These are phyloP conservation scores for Paecilomyces sp. DNA, from an alignment of 2,329 filamentous ascomycete species.

Conservation along the genomic window DNA sequence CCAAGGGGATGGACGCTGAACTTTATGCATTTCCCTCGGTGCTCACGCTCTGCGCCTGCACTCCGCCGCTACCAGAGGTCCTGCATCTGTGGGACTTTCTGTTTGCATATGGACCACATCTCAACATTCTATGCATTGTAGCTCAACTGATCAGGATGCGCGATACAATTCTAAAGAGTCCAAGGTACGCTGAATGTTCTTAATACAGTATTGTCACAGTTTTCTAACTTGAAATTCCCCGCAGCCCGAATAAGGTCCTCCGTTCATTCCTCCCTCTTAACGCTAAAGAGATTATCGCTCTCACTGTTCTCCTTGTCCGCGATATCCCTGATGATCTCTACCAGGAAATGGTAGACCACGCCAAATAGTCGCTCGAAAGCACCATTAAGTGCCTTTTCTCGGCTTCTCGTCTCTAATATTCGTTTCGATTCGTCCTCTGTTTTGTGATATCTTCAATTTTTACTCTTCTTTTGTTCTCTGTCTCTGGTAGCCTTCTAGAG, in stretches of 20 bases:
- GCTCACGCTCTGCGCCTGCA: slow-evolving; percentile 89
- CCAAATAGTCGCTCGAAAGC: slow-evolving; percentile 38
- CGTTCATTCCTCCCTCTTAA: slow-evolving; percentile 79
- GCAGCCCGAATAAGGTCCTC: slow-evolving; percentile 85
- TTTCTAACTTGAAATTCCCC: slow-evolving; percentile 1
- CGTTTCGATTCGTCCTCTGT: not conserved
- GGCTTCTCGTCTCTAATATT: not conserved
- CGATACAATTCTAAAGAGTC: slow-evolving; percentile 72
- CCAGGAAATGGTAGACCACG: slow-evolving; percentile 80
- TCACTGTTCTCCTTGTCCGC: slow-evolving; percentile 78
- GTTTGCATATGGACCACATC: slow-evolving; percentile 88
- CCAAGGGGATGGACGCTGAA: slow-evolving; percentile 82
- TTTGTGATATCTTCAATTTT: not conserved
- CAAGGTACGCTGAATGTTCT: slow-evolving; percentile 56
- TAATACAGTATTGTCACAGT: slow-evolving; percentile 6
- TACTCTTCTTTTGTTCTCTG: not conserved
- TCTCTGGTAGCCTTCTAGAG: not conserved
- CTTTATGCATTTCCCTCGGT: slow-evolving; percentile 96
- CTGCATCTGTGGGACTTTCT: slow-evolving; percentile 93
- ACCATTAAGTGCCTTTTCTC: not conserved
- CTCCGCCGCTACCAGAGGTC: slow-evolving; percentile 88
- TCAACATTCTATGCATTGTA: slow-evolving; percentile 95
- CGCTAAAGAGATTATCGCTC: slow-evolving; percentile 73
- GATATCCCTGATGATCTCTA: slow-evolving; percentile 91
- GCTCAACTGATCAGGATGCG: slow-evolving; percentile 87